Evolutionary conservation across 73 alveolate species (phyloP).

Genomic region (Tetrahymena malaccensis): DNA sequence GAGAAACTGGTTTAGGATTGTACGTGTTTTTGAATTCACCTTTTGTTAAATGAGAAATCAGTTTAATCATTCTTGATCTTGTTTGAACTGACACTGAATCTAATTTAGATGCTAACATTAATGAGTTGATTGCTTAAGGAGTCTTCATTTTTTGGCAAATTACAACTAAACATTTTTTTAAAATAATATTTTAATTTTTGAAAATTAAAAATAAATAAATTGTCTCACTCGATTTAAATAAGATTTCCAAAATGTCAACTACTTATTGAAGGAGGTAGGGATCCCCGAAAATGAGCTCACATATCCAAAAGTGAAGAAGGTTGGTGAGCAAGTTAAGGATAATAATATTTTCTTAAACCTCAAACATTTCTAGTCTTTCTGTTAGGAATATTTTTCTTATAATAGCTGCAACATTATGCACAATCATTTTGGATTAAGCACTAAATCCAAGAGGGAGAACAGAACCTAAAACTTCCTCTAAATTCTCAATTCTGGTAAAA

Average conservation of each 20-base stretch:
- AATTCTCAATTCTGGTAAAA: conserved; percentile 4
- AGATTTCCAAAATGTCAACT: conserved; percentile 60
- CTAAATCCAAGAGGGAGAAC: conserved; percentile 71
- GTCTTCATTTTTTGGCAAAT: not conserved
- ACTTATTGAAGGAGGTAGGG: conserved; percentile 49
- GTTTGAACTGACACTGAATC: conserved; percentile 32
- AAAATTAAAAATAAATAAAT: not conserved
- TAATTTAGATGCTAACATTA: conserved; percentile 33
- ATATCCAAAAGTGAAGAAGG: conserved; percentile 61
- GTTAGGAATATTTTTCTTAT: conserved; percentile 23
- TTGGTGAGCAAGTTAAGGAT: not conserved
- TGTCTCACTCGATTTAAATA: conserved; percentile 5
- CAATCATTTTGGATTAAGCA: conserved; percentile 15
- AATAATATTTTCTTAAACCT: conserved; percentile 12
- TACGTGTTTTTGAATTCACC: not conserved
- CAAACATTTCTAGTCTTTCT: conserved; percentile 29
- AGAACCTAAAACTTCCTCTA: conserved; percentile 15
- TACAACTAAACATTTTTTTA: not conserved
- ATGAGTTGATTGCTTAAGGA: conserved; percentile 14
- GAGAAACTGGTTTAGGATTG: not conserved
- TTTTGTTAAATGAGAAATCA: conserved; percentile 21
- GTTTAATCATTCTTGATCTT: conserved; percentile 35
- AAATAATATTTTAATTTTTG: no score
- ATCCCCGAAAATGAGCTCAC: conserved; percentile 67
- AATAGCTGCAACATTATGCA: conserved; percentile 30